Evolutionary conservation across 805 yeast species (phyloP), one percentile per base, ranked within the genome.

Genomic region (Lipomyces spencermartinsiae): DNA sequence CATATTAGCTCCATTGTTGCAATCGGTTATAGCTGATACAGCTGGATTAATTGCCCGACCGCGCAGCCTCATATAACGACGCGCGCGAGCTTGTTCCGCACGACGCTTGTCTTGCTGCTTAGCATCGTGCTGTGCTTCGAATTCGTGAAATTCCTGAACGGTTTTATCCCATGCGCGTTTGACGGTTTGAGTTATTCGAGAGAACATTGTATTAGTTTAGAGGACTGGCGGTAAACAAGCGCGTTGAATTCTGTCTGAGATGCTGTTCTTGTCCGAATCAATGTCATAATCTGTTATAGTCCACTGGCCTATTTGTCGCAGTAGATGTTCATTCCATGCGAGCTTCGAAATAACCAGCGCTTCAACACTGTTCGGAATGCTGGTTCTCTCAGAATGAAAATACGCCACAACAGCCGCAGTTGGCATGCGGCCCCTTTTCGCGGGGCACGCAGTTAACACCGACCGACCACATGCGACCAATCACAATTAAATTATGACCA

Each of bases 111-210:
- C 34, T 25, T 31, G 56, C 22, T 16, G 46, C 29, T 29, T 33
- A 0, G 46, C n/a, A 19, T 57, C 60, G 10, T 61, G 67, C 58
- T 61, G 66, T 10, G 54, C 61, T 22, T 65, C 68, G 12, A 63
- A 64, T 57, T 65, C 69, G 55, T 61, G 65, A 33, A 67, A 46
- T 55, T 67, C 71, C 37, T 64, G 61, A 6, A 67, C 61, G 46
- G 71, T 67, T 31, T 62, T 65, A 16, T 51, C n/a, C 71, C 71
- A 67, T 7, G 69, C 71, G 25, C 35, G 53, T 58, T 51, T 65
- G 53, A 67, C 25, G 59, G 61, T 62, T 34, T 43, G 22, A 7
- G 66, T 31, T 25, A 67, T 25, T 25, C 56, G 56, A 2, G 61
- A 12, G 58, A 65, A 67, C 69, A 67, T 66, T 35, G 60, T 49